Conservation (phyloP, 306 rosid species). For the Trifolium fragiferum region DNA sequence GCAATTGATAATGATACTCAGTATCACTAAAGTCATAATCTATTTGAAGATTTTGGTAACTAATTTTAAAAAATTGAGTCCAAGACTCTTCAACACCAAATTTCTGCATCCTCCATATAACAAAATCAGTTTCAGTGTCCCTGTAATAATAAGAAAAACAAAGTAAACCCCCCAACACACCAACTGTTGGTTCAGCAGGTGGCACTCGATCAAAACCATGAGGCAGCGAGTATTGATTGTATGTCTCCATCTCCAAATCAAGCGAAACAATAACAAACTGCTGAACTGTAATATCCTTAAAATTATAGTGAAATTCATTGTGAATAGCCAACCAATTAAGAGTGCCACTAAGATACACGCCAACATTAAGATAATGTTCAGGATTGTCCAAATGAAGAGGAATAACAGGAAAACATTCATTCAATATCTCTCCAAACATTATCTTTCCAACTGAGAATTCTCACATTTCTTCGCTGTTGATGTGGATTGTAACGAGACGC, state of each 20-base stretch:
- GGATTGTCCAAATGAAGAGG: not conserved
- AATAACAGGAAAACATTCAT: no score
- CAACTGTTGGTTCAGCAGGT: not conserved
- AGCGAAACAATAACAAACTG: not conserved
- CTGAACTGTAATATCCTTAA: not conserved
- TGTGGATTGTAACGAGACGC: not conserved
- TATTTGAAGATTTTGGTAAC: no score
- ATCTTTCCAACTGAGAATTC: not conserved
- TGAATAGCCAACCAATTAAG: not conserved
- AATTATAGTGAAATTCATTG: not conserved
- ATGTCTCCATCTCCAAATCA: not conserved
- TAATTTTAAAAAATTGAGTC: no score
- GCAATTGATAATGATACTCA: no score
- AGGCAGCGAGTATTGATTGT: not conserved
- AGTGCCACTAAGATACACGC: not conserved
- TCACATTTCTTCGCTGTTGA: not conserved
- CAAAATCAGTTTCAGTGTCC: no score
- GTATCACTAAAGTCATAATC: no score
- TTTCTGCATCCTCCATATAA: no score
- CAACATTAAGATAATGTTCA: not conserved
- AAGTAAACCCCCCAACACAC: not conserved
- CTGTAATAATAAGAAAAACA: not conserved
- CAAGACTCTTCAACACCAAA: not conserved
- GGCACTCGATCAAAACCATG: not conserved
- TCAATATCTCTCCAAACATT: not conserved